Base-by-base conservation (phyloP, 345 rosid genomes). In the Raphanus sativus region DNA sequence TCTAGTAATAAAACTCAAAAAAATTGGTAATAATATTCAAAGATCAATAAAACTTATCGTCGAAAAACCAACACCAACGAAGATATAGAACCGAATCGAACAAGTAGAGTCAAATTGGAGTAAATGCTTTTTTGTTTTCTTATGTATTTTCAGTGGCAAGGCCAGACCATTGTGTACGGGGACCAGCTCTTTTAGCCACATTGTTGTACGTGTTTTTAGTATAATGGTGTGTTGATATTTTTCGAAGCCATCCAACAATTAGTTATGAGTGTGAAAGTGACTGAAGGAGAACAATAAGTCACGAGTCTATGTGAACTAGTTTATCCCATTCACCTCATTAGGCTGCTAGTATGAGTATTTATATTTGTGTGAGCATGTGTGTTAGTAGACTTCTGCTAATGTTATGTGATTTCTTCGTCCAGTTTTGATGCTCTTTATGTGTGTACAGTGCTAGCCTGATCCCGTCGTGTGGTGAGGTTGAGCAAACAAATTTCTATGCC, bases 101-200 rank as follows among this genome's bases (percentile, higher is more conserved):
- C 55, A 77, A 56, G 66, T 48, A 48, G 59, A 72, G 73, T 71
- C 81, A 78, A 60, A n/a, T 33, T 66, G 12, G 55, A 59, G 60
- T 72, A 72, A 78, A 78, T 78, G 58, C 69, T 78, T 13, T 32
- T 78, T 71, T 78, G 81, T 78, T 59, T 59, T 71, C 56, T 66
- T 33, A 7, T 60, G 73, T 71, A 34, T 45, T 65, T 71, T 70
- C 55, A 25, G 48, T 76, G 48, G 48, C 45, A 59, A 33, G 6
- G 65, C 69, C 8, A 42, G 62, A 66, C 77, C 32, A 65, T 45
- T 45, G 58, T 33, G 34, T 16, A 78, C 26, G 69, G 58, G 81
- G 73, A 67, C 81, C 71, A 60, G 6, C 11, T 40, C 16, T 26
- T 60, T 15, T 42, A 28, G 11, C 25, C 8, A 64, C n/a, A 34